phyloP scores from a whole-genome alignment of 805 yeast species.

The Saturnispora halmiae region DNA sequence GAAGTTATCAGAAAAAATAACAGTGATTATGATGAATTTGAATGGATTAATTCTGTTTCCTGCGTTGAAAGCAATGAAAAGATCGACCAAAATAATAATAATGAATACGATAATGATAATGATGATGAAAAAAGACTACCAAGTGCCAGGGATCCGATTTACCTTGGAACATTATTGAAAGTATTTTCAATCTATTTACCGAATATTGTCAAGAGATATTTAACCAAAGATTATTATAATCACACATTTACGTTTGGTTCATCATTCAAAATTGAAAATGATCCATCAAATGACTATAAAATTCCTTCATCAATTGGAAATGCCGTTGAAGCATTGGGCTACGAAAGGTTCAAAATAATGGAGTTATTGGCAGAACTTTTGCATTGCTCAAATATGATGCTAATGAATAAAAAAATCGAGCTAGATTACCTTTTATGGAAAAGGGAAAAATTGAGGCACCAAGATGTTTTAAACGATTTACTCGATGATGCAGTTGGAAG shows the following conservation, averaged over 20 bases:
- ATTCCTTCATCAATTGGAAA: constrained; percentile 48
- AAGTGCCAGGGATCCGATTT: constrained; percentile 81
- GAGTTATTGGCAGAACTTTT: constrained; percentile 88
- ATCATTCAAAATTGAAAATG: neutral
- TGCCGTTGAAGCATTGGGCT: constrained; percentile 65
- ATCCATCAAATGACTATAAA: constrained; percentile 4
- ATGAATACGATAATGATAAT: neutral
- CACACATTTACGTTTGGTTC: constrained; percentile 9
- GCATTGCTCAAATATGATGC: constrained; percentile 93
- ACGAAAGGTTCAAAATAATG: constrained; percentile 80
- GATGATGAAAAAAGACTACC: constrained; percentile 49
- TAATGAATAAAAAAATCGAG: constrained; percentile 65
- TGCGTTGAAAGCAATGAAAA: constrained; percentile 2
- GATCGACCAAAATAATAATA: constrained; percentile 9
- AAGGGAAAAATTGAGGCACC: constrained; percentile 61
- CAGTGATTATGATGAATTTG: constrained; percentile 74
- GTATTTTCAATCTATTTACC: constrained; percentile 48
- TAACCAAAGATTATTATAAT: constrained; percentile 23
- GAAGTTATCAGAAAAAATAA: constrained; percentile 92
- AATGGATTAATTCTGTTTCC: constrained; percentile 26
- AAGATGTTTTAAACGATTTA: constrained; percentile 31
- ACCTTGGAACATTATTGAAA: constrained; percentile 73
- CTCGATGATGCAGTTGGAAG: constrained; percentile 5
- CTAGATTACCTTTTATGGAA: constrained; percentile 55
- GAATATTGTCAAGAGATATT: constrained; percentile 25